Conservation (phyloP, 768 basidiomycete genomes). For the Mycena haematopus region DNA sequence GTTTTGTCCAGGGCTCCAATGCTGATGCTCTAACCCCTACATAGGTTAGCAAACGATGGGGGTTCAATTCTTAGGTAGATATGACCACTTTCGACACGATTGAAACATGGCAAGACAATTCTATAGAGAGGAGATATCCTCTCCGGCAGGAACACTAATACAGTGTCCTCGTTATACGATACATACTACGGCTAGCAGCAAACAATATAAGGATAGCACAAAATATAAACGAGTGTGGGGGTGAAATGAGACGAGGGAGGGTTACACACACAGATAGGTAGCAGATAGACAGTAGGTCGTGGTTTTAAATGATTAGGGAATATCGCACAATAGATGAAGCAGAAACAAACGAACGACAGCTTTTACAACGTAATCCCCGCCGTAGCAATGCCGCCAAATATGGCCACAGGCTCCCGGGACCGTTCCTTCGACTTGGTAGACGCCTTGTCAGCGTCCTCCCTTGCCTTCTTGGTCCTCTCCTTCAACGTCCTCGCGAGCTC, state of each 20-base stretch:
- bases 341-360: background rate
- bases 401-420: slow-evolving; percentile 23
- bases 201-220: slow-evolving; percentile 3
- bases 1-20: too few relatives aligned
- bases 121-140: background rate
- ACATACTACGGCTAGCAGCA: background rate
- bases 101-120: too few relatives aligned
- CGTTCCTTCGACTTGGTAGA: slow-evolving; percentile 34
- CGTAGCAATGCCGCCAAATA: slow-evolving; percentile 34
- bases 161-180: background rate
- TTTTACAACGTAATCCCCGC: slow-evolving; percentile 11
- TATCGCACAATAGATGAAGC: background rate
- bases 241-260: background rate
- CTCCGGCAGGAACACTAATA: background rate
- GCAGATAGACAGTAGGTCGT: background rate
- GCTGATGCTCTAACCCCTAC: too few relatives aligned
- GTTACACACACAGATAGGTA: slow-evolving; percentile 1
- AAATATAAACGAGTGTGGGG: slow-evolving; percentile 1
- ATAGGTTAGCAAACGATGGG: too few relatives aligned
- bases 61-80: too few relatives aligned
- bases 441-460: slow-evolving; percentile 36
- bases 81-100: too few relatives aligned
- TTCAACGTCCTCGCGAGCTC: slow-evolving; percentile 54
- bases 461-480: slow-evolving; percentile 41
- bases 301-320: background rate